These are phyloP conservation scores for Cercospora brassicicola DNA, from an alignment of 2,329 filamentous ascomycete species.

Conservation along the genomic window DNA sequence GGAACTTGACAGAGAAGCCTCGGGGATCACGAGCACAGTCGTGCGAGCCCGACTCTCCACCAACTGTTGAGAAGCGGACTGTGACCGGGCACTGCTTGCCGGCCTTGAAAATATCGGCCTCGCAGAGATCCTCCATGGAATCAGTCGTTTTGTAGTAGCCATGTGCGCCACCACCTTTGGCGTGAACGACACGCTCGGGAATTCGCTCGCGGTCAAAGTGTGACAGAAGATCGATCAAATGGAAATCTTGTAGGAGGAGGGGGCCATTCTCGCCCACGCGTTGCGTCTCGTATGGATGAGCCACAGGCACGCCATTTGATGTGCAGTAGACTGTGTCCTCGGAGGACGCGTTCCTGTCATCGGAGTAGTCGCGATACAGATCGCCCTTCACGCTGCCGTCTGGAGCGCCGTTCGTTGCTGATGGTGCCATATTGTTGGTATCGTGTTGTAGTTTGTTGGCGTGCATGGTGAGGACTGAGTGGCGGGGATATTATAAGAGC, in stretches of 20 bases:
- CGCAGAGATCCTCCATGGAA: constrained; percentile 47
- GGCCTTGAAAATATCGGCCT: constrained; percentile 54
- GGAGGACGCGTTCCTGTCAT: constrained; percentile 47
- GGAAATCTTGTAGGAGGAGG: constrained; percentile 56
- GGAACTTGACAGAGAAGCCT: constrained; percentile 72
- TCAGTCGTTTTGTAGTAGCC: constrained; percentile 52
- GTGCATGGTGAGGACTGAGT: constrained; percentile 11
- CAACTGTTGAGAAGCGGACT: constrained; percentile 72
- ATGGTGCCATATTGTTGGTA: constrained; percentile 25
- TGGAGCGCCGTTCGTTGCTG: constrained; percentile 22
- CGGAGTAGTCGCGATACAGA: constrained; percentile 44
- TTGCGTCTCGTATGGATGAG: constrained; percentile 60
- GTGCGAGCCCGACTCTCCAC: constrained; percentile 69
- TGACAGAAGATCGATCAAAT: constrained; percentile 52
- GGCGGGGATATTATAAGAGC: constrained; percentile 5
- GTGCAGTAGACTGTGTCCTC: constrained; percentile 56
- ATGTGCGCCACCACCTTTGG: constrained; percentile 53
- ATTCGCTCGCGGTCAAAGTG: constrained; percentile 55
- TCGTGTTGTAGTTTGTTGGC: constrained; percentile 7
- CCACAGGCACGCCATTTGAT: constrained; percentile 57
- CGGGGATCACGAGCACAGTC: constrained; percentile 71
- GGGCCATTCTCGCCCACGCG: constrained; percentile 59
- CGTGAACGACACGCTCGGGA: constrained; percentile 54
- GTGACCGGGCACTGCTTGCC: constrained; percentile 70
- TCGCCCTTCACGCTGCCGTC: constrained; percentile 20